A percentile compares a stretch with the other conserved stretches of the same genome.
Conservation (phyloP, 169 alveolate genomes). For the Sarcocystis neurona region DNA sequence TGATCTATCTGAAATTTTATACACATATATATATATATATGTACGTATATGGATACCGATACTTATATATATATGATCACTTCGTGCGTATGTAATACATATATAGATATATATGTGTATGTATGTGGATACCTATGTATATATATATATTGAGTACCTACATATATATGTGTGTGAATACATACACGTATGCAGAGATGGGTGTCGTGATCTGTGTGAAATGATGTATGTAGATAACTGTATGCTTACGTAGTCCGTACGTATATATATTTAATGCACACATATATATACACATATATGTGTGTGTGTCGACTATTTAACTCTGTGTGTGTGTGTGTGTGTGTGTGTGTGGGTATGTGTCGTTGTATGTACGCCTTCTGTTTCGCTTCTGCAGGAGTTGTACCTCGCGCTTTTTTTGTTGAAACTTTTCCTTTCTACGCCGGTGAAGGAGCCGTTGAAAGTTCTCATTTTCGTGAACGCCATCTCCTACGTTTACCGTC, state of each 20-base stretch:
- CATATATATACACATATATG: background rate
- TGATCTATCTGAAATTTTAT: background rate
- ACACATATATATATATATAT: background rate
- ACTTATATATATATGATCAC: background rate
- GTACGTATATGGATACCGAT: background rate
- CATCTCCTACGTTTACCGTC: slow-evolving; percentile 54
- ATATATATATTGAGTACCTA: too few species aligned
- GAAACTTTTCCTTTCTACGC: slow-evolving; percentile 1
- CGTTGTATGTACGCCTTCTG: background rate
- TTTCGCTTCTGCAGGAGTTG: slow-evolving; percentile 50
- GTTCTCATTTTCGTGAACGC: slow-evolving; percentile 58
- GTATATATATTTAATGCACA: background rate
- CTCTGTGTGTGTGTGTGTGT: too few species aligned
- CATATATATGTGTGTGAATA: too few species aligned
- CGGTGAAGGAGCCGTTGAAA: slow-evolving; percentile 11
- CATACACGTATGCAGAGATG: too few species aligned
- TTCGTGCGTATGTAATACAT: too few species aligned
- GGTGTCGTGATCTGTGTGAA: too few species aligned
- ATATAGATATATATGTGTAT: too few species aligned
- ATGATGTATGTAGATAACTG: background rate
- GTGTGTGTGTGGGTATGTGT: background rate
- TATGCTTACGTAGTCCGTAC: background rate
- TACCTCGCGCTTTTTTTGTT: slow-evolving; percentile 35
- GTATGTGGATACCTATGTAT: too few species aligned
- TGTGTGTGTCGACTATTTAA: too few species aligned